Evolutionary conservation across 768 basidiomycete genomes (phyloP), one percentile per base, ranked within the genome.

Genomic region (Inosperma sp.): DNA sequence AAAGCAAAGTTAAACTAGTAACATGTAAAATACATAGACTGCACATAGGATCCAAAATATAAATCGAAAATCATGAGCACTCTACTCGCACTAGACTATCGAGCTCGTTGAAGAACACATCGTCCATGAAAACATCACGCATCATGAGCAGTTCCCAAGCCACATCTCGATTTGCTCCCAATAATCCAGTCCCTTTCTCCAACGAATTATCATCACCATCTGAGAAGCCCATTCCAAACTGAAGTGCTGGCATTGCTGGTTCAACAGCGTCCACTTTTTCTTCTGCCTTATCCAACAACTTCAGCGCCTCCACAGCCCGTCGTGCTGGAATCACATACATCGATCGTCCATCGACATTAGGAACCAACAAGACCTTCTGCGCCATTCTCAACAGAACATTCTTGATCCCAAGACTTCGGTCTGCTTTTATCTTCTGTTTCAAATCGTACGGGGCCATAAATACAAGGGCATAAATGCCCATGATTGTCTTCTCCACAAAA

Each of bases 151-250:
- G 66, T 23, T 84, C 80, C 83, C 83, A 85, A 31, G 83, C 74
- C 25, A 83, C 72, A 47, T 85, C 86, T 54, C 83, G 80, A 62
- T 84, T 77, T 7, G 84, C 84, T 47, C 82, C 86, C 26, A 90
- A 71, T 48, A 92, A 65, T 2, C 89, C 89, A 16, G 81, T 84
- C 6, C 90, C 90, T 53, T 75, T 81, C 64, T 92, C 88, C 40
- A 76, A 69, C 8, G 72, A 72, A 14, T 66, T 77, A 57, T 89
- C 86, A 7, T 80, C 82, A 35, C 79, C 75, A 62, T 90, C 90
- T 1, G 84, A 81, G 59, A 85, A 90, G 12, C 87, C 89, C 78
- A 92, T 86, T n/a, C 88, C 89, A 63, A 90, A 92, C 4, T 85
- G 74, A 44, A 92, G 74, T 3, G 80, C 78, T 4, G 88, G 77